Conservation (phyloP, 2,329 filamentous ascomycete genomes). For the Helotiales sp. region DNA sequence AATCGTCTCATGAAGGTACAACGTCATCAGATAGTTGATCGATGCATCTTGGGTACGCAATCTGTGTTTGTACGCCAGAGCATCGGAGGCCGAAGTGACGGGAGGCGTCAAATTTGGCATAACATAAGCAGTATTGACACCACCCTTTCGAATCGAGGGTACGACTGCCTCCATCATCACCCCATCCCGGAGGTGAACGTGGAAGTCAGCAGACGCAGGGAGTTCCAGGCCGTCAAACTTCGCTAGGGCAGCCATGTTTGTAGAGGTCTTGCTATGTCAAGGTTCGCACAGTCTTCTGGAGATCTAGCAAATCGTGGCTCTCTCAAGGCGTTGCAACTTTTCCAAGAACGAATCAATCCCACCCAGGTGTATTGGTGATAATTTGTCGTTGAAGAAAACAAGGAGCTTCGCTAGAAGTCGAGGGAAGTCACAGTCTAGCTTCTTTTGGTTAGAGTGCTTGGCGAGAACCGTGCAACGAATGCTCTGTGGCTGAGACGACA, state of each 20-base stretch:
- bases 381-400: too few species aligned
- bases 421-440: too few species aligned
- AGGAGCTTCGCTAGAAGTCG: too few species aligned
- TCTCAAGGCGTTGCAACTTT: too few species aligned
- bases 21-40: constrained; percentile 72
- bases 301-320: too few species aligned
- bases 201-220: constrained; percentile 61
- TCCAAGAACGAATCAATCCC: too few species aligned
- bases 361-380: too few species aligned
- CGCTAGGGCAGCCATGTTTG: constrained; percentile 11
- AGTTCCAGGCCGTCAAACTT: constrained; percentile 47
- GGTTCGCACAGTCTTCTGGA: too few species aligned
- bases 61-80: constrained; percentile 64
- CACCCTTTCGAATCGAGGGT: constrained; percentile 57
- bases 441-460: too few species aligned
- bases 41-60: constrained; percentile 60
- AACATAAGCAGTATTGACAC: constrained; percentile 55
- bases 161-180: constrained; percentile 60
- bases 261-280: too few species aligned
- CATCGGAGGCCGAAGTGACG: constrained; percentile 60
- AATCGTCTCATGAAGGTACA: constrained; percentile 44
- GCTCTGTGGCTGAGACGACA: too few species aligned
- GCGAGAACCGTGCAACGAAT: too few species aligned
- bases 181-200: constrained; percentile 70
- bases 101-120: constrained; percentile 66